A percentile compares a stretch with the other conserved stretches of the same genome.
Evolutionary conservation across 2,329 filamentous ascomycete genomes (phyloP).

Genomic region (Colletotrichum magnum): DNA sequence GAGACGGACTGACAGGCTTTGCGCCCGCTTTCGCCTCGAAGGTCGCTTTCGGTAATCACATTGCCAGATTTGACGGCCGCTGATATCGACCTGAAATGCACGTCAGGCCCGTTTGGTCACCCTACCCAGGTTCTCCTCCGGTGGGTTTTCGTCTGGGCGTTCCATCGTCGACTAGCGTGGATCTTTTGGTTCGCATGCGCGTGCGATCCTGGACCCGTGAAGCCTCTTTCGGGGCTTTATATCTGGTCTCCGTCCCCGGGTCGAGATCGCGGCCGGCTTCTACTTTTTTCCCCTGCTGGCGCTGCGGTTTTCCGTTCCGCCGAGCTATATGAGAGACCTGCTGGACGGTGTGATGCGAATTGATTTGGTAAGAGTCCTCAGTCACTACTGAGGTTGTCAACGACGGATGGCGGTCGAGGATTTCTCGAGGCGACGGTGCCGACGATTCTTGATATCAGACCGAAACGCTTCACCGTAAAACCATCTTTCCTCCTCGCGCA

Average conservation of each 20-base stretch:
- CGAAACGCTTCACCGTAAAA: too few relatives aligned
- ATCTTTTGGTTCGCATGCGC: background rate
- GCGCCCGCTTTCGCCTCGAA: background rate
- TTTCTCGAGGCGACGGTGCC: too few relatives aligned
- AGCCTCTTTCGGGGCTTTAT: background rate
- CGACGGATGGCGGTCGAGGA: too few relatives aligned
- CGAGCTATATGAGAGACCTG: background rate
- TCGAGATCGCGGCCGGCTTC: background rate
- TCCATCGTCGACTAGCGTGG: background rate
- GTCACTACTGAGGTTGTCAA: too few relatives aligned
- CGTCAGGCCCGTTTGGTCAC: background rate
- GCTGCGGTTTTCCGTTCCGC: background rate
- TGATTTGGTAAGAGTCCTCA: too few relatives aligned
- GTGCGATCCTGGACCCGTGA: background rate
- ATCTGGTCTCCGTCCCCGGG: constrained; percentile 14
- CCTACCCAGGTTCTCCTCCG: constrained; percentile 18
- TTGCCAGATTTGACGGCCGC: background rate
- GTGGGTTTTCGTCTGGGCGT: constrained; percentile 29
- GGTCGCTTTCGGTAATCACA: constrained; percentile 2
- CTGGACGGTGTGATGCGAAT: too few relatives aligned
- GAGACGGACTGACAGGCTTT: background rate
- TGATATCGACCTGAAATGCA: constrained; percentile 5
- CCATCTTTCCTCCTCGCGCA: too few relatives aligned
- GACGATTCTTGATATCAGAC: too few relatives aligned
- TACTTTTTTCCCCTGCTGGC: background rate